A percentile compares a stretch with the other conserved stretches of the same genome.
Conservation (phyloP, 306 rosid genomes). For the Vigna mungo region DNA sequence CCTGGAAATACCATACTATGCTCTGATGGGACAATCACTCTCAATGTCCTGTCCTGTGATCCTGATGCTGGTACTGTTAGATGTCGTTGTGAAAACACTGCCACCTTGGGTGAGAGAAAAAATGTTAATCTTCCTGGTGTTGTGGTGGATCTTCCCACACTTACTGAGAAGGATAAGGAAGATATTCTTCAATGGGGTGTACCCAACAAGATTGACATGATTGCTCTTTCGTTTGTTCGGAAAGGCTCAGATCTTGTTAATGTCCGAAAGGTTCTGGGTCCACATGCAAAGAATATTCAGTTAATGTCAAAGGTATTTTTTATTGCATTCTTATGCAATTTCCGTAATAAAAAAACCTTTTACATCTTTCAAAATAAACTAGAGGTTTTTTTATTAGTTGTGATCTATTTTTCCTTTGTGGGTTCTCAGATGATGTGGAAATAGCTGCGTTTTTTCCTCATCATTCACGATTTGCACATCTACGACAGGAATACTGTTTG, state of each 20-base stretch:
- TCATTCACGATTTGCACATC: conserved; percentile 2
- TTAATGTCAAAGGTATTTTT: conserved; percentile 87
- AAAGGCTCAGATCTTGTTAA: conserved; percentile 94
- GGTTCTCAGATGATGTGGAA: conserved; percentile 2
- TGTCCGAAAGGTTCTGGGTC: conserved; percentile 88
- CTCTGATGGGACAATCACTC: conserved; percentile 91
- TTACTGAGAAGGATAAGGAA: conserved; percentile 92
- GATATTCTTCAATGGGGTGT: conserved; percentile 96
- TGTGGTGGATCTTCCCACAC: conserved; percentile 97
- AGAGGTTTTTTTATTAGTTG: not conserved
- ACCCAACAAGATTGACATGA: conserved; percentile 94
- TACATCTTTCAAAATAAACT: not conserved
- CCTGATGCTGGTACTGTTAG: conserved; percentile 67
- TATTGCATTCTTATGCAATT: conserved; percentile 32
- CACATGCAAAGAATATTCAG: conserved; percentile 77
- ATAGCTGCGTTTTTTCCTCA: not conserved
- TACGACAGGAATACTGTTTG: no score
- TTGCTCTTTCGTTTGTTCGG: conserved; percentile 97
- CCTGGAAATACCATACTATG: conserved; percentile 86
- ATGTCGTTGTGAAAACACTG: conserved; percentile 88
- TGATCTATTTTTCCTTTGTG: conserved; percentile 30
- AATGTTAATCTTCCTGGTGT: conserved; percentile 97
- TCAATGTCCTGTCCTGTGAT: conserved; percentile 83
- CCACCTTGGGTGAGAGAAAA: conserved; percentile 90
- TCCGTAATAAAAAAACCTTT: not conserved